Evolutionary conservation across 1,284 basidiomycete species (phyloP), one percentile per base, ranked within the genome.

Genomic region (Fistulinella cinereoalba): DNA sequence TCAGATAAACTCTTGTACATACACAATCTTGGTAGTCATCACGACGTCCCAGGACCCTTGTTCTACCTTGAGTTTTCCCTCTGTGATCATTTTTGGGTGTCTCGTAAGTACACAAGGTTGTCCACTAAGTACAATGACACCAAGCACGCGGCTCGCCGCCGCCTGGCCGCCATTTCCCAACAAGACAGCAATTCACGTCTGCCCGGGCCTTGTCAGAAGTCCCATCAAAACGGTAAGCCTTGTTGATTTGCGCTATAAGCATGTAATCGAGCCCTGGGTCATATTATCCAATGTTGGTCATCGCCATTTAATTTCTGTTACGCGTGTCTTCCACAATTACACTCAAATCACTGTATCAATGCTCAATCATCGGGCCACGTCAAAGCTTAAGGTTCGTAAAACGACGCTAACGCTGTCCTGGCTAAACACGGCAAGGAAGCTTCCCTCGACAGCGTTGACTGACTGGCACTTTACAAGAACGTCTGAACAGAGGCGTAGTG

Each of bases 1-100:
- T 28, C 15, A 47, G 41, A 49, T 41, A 56, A 60, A 61, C 57
- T 62, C 51, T 41, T 37, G 40, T 22, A 25, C 23, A 42, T 22
- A 34, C 18, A 36, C 33, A 40, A 47, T 49, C 44, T 50, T 37
- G 48, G 62, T 64, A 56, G 55, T 10, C 64, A 62, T 66, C 62
- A 60, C 64, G 21, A 58, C 57, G 49, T 58, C 41, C 55, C 57
- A 44, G 39, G 31, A 28, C 33, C 60, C 56, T 62, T 62, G 65
- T 62, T 66, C 61, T 58, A 28, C 51, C 60, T 62, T 62, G 51
- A 48, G 49, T 34, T 44, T 44, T 18, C 34, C 23, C 23, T 46
- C 47, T n/a, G 36, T 24, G 9, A 13, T 22, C 27, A 23, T 33
- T 55, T 44, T 55, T 41, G 33, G 13, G 16, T 42, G 29, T 32